phyloP scores from a whole-genome alignment of 306 rosid genomes.

The Oxytropis ochrocephala region DNA sequence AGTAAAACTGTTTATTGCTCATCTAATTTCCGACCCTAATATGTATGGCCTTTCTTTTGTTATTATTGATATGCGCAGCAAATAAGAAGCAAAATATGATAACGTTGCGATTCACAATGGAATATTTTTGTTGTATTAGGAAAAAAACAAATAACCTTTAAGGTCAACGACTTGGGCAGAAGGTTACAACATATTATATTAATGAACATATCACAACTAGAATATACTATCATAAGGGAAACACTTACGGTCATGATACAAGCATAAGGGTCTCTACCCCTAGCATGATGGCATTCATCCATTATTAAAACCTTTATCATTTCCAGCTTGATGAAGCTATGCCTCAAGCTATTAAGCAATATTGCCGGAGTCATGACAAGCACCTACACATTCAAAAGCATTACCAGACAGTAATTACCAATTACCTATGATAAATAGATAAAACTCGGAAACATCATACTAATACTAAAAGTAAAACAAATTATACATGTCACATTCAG shows the following conservation, averaged over 20 bases:
- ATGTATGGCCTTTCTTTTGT: background rate
- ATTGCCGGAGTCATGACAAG: constrained; percentile 86
- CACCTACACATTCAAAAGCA: constrained; percentile 43
- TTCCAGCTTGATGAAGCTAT: constrained; percentile 53
- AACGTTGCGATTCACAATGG: too few relatives aligned
- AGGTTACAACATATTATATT: background rate
- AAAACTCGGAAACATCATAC: background rate
- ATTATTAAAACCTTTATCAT: constrained; percentile 75
- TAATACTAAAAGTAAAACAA: background rate
- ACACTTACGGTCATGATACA: constrained; percentile 67
- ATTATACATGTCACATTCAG: background rate
- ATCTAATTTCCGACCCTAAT: background rate
- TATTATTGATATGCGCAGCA: background rate
- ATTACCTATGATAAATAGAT: background rate
- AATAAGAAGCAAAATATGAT: background rate
- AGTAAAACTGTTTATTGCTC: background rate
- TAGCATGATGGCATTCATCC: constrained; percentile 91
- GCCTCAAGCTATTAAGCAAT: constrained; percentile 60
- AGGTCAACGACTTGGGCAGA: background rate
- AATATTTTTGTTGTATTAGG: too few relatives aligned
- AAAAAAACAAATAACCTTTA: background rate
- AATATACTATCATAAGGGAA: constrained; percentile 1
- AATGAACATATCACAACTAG: background rate
- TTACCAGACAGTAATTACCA: background rate
- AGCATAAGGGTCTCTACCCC: constrained; percentile 61